A percentile compares a stretch with the other conserved stretches of the same genome.
Conservation (phyloP, 768 basidiomycete species). For the Tulasnella sp. region DNA sequence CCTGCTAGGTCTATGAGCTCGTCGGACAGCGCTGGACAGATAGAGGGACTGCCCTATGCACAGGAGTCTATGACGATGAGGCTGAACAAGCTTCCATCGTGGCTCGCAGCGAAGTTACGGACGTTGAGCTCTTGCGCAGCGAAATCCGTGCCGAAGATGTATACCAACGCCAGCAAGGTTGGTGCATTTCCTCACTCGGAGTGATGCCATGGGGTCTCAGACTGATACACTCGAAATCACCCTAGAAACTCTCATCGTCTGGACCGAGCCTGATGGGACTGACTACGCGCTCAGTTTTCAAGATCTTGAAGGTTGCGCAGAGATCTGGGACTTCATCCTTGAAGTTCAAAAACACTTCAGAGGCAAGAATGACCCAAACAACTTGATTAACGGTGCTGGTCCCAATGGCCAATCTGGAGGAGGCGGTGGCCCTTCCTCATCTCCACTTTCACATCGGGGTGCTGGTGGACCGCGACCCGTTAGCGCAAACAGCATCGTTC, state of each 20-base stretch:
- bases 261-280: constrained; percentile 91
- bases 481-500: constrained; percentile 54
- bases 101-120: constrained; percentile 67
- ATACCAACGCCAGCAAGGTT: constrained; percentile 80
- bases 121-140: constrained; percentile 65
- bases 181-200: constrained; percentile 20
- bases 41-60: constrained; percentile 93
- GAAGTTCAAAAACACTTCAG: constrained; percentile 77
- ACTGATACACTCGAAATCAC: neutral
- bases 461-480: constrained; percentile 35
- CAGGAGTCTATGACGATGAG: constrained; percentile 72
- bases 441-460: constrained; percentile 23
- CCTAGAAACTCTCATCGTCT: constrained; percentile 92
- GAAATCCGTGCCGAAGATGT: constrained; percentile 73
- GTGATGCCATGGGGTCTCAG: constrained; percentile 12
- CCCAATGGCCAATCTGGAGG: too few relatives aligned
- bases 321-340: constrained; percentile 94
- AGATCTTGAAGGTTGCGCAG: constrained; percentile 86
- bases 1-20: constrained; percentile 79
- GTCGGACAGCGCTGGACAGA: constrained; percentile 87
- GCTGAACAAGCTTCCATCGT: constrained; percentile 69
- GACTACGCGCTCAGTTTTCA: constrained; percentile 98
- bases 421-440: neutral
- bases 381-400: neutral
- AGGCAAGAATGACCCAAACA: constrained; percentile 8